These are phyloP conservation scores for Psilocybe cyanescens DNA, from an alignment of 768 basidiomycete genomes.

Conservation along the genomic window DNA sequence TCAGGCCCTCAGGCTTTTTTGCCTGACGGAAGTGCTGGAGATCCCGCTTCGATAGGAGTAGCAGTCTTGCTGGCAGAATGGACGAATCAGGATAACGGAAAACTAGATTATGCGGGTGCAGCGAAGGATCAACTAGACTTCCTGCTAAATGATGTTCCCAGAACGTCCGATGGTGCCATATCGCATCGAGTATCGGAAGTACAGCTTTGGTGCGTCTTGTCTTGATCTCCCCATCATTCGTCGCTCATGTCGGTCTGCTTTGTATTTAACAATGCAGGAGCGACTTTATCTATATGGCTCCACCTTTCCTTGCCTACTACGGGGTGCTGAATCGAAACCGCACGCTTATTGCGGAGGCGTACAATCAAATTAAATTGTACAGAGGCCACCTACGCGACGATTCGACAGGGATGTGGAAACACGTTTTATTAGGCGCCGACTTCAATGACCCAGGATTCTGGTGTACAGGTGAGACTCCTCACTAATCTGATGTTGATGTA, in stretches of 20 bases:
- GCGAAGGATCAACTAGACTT: conserved; percentile 70
- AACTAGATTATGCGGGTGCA: conserved; percentile 60
- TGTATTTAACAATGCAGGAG: conserved; percentile 46
- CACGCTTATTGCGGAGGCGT: conserved; percentile 63
- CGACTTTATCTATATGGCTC: conserved; percentile 85
- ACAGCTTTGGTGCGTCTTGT: conserved; percentile 55
- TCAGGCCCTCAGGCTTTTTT: conserved; percentile 63
- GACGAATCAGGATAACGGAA: conserved; percentile 43
- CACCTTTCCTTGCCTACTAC: conserved; percentile 87
- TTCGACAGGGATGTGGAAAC: conserved; percentile 70
- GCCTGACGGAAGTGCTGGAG: conserved; percentile 63
- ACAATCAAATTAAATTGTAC: conserved; percentile 75
- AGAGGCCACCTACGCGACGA: conserved; percentile 63
- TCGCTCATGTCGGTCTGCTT: neutral
- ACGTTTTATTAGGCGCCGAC: conserved; percentile 62
- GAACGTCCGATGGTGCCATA: conserved; percentile 76
- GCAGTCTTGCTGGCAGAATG: conserved; percentile 63
- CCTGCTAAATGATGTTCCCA: conserved; percentile 58
- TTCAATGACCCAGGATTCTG: conserved; percentile 72
- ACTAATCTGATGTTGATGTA: neutral
- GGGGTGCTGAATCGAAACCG: conserved; percentile 63
- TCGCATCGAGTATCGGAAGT: conserved; percentile 73
- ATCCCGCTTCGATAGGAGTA: conserved; percentile 81
- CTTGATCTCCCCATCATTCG: neutral
- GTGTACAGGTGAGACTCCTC: conserved; percentile 63